Evolutionary conservation across 371 early-diverging fungal species (phyloP).

Genomic region (Phascolomyces articulosus): DNA sequence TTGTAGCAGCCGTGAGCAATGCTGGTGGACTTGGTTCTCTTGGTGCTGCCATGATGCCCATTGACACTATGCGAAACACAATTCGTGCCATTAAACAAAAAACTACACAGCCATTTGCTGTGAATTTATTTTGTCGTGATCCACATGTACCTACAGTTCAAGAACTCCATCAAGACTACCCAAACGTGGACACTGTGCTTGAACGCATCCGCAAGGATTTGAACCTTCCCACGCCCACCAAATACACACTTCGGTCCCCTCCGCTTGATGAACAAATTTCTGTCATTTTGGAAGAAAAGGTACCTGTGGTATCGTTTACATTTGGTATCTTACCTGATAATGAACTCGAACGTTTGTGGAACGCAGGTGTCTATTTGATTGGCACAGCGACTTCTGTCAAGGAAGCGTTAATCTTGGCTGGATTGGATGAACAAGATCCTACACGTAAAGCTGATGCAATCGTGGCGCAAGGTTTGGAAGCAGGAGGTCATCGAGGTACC

Average conservation of each 20-base stretch:
- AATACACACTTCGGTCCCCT: slow-evolving; percentile 36
- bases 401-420: slow-evolving; percentile 39
- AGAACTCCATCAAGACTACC: slow-evolving; percentile 32
- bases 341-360: slow-evolving; percentile 22
- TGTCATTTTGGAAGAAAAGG: slow-evolving; percentile 41
- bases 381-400: slow-evolving; percentile 48
- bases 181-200: slow-evolving; percentile 17
- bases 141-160: slow-evolving; percentile 15
- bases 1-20: slow-evolving; percentile 44
- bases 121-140: slow-evolving; percentile 45
- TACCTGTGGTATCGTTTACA: slow-evolving; percentile 48
- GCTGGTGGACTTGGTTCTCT: slow-evolving; percentile 46
- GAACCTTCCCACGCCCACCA: slow-evolving; percentile 23
- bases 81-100: slow-evolving; percentile 36
- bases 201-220: slow-evolving; percentile 35
- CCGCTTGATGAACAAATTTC: slow-evolving; percentile 40
- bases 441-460: slow-evolving; percentile 42
- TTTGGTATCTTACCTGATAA: slow-evolving; percentile 43
- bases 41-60: slow-evolving; percentile 39
- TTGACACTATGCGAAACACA: slow-evolving; percentile 27
- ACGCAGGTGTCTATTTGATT: slow-evolving; percentile 39
- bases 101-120: slow-evolving; percentile 40
- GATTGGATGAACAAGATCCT: slow-evolving; percentile 15
- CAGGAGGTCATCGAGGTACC: slow-evolving; percentile 50
- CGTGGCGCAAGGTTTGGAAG: slow-evolving; percentile 46